Percentiles rank a stretch among this genome's conserved stretches.
These are phyloP conservation scores for Farysia itapuensis DNA, from an alignment of 1,284 basidiomycete species.

Conservation along the genomic window DNA sequence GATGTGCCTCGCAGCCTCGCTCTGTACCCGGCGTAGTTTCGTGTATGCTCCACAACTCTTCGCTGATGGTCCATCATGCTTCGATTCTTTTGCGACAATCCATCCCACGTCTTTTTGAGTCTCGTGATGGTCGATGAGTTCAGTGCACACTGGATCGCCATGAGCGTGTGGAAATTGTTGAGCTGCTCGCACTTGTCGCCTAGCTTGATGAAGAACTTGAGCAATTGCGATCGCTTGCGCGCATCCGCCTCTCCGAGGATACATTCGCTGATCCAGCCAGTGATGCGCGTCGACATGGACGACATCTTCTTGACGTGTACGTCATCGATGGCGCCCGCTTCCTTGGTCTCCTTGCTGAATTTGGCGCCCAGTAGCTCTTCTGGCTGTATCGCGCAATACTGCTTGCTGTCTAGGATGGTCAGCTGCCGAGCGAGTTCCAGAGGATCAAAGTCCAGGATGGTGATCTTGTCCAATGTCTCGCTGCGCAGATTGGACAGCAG, in stretches of 20 bases:
- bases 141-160: conserved; percentile 62
- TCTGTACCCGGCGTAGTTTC: conserved; percentile 92
- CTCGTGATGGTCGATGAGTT: conserved; percentile 60
- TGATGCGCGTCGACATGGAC: conserved; percentile 61
- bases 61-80: conserved; percentile 77
- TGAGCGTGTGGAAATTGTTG: conserved; percentile 62
- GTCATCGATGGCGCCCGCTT: conserved; percentile 23
- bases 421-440: conserved; percentile 67
- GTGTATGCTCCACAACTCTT: conserved; percentile 80
- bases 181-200: conserved; percentile 60
- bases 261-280: conserved; percentile 63
- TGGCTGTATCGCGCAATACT: conserved; percentile 59
- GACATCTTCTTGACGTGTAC: conserved; percentile 61
- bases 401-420: conserved; percentile 57
- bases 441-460: conserved; percentile 83
- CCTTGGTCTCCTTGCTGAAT: conserved; percentile 51
- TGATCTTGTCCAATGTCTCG: conserved; percentile 65
- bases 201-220: conserved; percentile 63
- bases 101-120: conserved; percentile 65
- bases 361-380: conserved; percentile 61
- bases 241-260: conserved; percentile 61
- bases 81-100: conserved; percentile 81
- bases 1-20: conserved; percentile 65
- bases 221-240: conserved; percentile 56
- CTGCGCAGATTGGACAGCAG: conserved; percentile 64